Evolutionary conservation across 108 stramenopile species (phyloP).

Genomic region (Conticribra guillardii): DNA sequence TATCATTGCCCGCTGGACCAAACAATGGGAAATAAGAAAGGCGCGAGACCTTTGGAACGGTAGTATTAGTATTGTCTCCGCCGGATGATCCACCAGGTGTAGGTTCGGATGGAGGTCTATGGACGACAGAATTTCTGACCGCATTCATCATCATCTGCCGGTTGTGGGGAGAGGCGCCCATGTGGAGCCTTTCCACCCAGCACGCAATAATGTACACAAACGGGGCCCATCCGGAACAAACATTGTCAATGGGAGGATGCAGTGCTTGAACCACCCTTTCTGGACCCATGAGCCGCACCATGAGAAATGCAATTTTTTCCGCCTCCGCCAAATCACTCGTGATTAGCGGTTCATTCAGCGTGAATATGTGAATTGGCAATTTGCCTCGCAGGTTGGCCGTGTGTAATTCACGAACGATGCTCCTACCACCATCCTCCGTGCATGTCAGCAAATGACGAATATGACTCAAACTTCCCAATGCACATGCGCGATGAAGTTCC

Average conservation of each 20-base stretch:
- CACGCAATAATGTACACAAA: constrained; percentile 32
- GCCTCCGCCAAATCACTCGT: constrained; percentile 20
- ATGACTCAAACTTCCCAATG: constrained; percentile 16
- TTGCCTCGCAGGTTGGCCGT: constrained; percentile 16
- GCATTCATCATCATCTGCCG: not conserved
- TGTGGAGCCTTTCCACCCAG: constrained; percentile 38
- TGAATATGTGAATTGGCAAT: constrained; percentile 36
- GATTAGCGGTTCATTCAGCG: constrained; percentile 29
- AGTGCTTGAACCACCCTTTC: constrained; percentile 31
- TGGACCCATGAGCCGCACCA: constrained; percentile 43
- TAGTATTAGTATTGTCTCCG: no score
- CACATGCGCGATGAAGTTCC: constrained; percentile 47
- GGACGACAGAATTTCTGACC: not conserved
- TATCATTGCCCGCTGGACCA: constrained; percentile 9
- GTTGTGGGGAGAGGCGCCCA: not conserved
- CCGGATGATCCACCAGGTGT: no score
- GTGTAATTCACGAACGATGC: no score
- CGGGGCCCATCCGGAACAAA: constrained; percentile 25
- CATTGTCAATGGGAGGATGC: not conserved
- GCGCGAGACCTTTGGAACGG: not conserved
- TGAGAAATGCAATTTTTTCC: constrained; percentile 23
- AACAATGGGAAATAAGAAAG: constrained; percentile 12
- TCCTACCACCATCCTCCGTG: no score
- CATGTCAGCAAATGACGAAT: constrained; percentile 25
- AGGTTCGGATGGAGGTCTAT: no score